Conservation (phyloP, 83 land plant genomes). For the Picea abies region DNA sequence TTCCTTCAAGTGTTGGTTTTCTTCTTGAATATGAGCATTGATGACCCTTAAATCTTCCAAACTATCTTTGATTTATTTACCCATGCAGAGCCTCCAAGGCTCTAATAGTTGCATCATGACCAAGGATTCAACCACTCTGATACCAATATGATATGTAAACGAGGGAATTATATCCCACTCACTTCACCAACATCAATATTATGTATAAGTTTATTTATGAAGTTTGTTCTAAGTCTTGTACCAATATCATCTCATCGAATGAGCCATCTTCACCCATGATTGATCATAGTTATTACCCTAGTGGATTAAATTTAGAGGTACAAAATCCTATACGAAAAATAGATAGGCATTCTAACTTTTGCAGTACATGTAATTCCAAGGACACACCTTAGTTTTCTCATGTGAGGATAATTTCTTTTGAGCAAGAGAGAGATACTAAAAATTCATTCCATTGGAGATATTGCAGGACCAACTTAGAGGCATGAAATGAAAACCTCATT, state of each 20-base stretch:
- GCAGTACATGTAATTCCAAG: neutral
- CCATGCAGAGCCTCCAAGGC: too few relatives aligned
- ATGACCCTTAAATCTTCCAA: too few relatives aligned
- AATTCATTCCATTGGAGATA: constrained; percentile 10
- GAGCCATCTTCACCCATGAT: neutral
- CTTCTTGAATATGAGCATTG: too few relatives aligned
- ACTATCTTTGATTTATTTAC: too few relatives aligned
- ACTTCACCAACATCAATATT: neutral
- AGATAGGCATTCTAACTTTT: neutral
- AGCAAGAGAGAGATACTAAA: constrained; percentile 1
- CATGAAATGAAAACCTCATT: constrained; percentile 19
- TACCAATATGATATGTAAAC: too few relatives aligned
- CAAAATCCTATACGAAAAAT: neutral
- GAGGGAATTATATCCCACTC: too few relatives aligned
- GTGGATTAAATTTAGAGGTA: neutral
- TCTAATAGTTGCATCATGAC: too few relatives aligned
- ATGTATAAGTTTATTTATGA: neutral
- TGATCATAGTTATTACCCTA: neutral
- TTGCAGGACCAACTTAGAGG: constrained; percentile 21
- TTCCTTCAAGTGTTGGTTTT: too few relatives aligned
- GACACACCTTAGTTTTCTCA: neutral
- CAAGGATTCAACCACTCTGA: too few relatives aligned
- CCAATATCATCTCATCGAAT: neutral
- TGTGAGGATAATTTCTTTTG: neutral
- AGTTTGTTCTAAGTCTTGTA: neutral